phyloP scores from a whole-genome alignment of 129 eudicot genomes.

The Lactuca saligna region DNA sequence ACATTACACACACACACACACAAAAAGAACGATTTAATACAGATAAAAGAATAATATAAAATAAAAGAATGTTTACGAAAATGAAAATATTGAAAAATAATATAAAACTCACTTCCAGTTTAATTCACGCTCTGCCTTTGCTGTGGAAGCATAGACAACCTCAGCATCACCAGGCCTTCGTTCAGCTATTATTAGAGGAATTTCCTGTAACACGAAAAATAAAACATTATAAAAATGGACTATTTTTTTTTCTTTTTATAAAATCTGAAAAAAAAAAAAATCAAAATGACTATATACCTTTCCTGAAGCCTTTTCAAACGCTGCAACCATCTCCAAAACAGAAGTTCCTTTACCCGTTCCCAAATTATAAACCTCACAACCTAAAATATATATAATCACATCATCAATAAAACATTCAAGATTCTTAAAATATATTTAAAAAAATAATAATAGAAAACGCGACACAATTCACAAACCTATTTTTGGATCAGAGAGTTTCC shows the following conservation, averaged over 20 bases:
- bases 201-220: slow-evolving; percentile 47
- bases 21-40: too few species aligned
- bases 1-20: slow-evolving; percentile 4
- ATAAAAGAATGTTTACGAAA: background rate
- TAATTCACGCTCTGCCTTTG: slow-evolving; percentile 78
- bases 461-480: slow-evolving; percentile 42
- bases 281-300: slow-evolving; percentile 46
- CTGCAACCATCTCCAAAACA: slow-evolving; percentile 90
- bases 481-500: slow-evolving; percentile 65
- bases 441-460: background rate
- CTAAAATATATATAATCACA: slow-evolving; percentile 33
- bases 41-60: background rate
- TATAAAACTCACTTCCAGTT: slow-evolving; percentile 82
- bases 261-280: background rate
- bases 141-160: slow-evolving; percentile 76
- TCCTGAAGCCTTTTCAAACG: slow-evolving; percentile 86
- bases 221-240: too few species aligned
- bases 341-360: slow-evolving; percentile 97
- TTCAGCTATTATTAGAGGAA: slow-evolving; percentile 68
- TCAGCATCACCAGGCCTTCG: slow-evolving; percentile 98
- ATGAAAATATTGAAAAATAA: background rate
- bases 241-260: background rate
- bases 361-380: slow-evolving; percentile 84
- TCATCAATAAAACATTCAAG: slow-evolving; percentile 4
- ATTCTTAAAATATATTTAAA: background rate